Base-by-base conservation (phyloP, 129 eudicot species). In the Oenanthe sinensis region DNA sequence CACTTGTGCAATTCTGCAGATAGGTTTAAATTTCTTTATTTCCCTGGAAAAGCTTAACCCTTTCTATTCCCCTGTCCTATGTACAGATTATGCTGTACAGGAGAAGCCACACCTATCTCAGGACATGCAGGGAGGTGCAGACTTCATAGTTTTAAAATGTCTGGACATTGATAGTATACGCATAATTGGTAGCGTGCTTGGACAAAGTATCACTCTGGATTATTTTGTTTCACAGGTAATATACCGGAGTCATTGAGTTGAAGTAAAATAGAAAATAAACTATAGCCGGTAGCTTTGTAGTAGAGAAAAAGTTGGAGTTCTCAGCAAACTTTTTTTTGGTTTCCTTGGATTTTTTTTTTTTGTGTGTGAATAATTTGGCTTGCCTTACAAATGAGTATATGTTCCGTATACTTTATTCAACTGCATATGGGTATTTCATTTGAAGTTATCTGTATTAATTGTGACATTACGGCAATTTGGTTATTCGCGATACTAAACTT, bases 101-200 rank as follows among this genome's bases (percentile, higher is more conserved):
- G 97, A 89, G 88, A 94, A 91, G 80, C 97, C 93, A 63, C 82
- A 81, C 79, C 81, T 91, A 76, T 80, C 37, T 4, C 89, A 94
- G 87, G 98, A 91, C 69, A 94, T 94, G 98, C 93, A 85, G 71
- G 98, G 97, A 62, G 98, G 98, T 6, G 88, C 93, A 17, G 97
- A 94, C 86, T 88, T 83, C 86, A 94, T 94, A 24, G 87, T 94
- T 81, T 79, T 94, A 62, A 94, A 87, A 86, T 84, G 86, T 48
- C 87, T 94, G 58, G 98, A 94, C 85, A 85, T 83, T 60, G 98
- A 94, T 71, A 90, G 96, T 77, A 84, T 94, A 77, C 98, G 98
- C 79, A 87, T 90, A 10, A 91, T 94, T 78, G 88, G 96, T 42
- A 94, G 97, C 45, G 97, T 94, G 63, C 98, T 94, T 86, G 97